A percentile compares a stretch with the other conserved stretches of the same genome.
phyloP scores from a whole-genome alignment of 495 filamentous ascomycete genomes.

The Penicillium atrosanguineum region DNA sequence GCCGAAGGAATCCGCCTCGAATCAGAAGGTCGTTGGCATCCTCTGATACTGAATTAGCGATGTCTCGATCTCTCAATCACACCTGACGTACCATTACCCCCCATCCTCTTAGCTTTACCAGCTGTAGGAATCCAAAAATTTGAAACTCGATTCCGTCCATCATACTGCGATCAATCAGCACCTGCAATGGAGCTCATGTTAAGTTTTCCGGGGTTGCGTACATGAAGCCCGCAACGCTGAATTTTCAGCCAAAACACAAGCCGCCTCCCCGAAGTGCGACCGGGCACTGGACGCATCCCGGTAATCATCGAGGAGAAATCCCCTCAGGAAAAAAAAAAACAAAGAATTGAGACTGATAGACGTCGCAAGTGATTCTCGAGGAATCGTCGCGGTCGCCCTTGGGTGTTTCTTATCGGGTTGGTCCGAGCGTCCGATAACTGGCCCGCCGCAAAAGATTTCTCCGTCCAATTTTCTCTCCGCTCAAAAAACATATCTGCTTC shows the following conservation, averaged over 20 bases:
- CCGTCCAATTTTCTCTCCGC: conserved; percentile 25
- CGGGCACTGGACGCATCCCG: conserved; percentile 1
- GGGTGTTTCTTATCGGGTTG: conserved; percentile 29
- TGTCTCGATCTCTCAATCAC: neutral
- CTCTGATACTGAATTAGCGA: conserved; percentile 33
- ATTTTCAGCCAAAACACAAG: conserved; percentile 9
- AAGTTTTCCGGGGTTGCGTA: conserved; percentile 11
- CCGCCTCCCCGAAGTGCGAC: conserved; percentile 10
- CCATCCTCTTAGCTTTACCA: conserved; percentile 59
- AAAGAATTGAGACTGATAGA: conserved; percentile 1
- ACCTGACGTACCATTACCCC: conserved; percentile 31
- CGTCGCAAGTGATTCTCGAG: conserved; percentile 8
- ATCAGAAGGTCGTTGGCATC: conserved; percentile 74
- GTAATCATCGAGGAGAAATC: conserved; percentile 12
- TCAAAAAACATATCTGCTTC: conserved; percentile 16
- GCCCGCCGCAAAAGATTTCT: conserved; percentile 35
- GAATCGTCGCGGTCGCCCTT: conserved; percentile 16
- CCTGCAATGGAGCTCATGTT: conserved; percentile 3
- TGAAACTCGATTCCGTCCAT: conserved; percentile 63
- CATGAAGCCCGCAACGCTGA: conserved; percentile 27
- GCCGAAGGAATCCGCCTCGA: conserved; percentile 72
- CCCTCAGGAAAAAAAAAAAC: neutral
- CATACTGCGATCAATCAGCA: conserved; percentile 35
- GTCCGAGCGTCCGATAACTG: conserved; percentile 31
- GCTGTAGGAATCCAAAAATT: conserved; percentile 76